phyloP scores from a whole-genome alignment of 2,329 filamentous ascomycete genomes.

The Teratosphaeriaceae sp. region DNA sequence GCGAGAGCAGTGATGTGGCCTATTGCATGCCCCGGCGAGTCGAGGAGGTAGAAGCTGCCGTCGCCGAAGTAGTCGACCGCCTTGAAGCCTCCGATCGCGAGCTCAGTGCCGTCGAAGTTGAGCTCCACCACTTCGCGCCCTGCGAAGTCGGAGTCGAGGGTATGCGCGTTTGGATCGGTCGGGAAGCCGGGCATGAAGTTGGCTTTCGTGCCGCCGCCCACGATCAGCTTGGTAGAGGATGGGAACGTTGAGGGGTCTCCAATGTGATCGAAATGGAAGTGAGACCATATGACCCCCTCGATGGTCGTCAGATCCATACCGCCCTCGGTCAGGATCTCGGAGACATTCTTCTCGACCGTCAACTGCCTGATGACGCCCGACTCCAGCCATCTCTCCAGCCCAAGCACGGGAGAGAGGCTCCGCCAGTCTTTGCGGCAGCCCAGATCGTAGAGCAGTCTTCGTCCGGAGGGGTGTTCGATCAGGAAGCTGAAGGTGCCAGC shows the following conservation, averaged over 20 bases:
- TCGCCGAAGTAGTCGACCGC: slow-evolving; percentile 48
- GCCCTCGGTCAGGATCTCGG: slow-evolving; percentile 30
- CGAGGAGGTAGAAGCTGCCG: slow-evolving; percentile 46
- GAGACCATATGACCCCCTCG: slow-evolving; percentile 26
- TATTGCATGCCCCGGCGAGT: slow-evolving; percentile 44
- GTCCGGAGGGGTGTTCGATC: slow-evolving; percentile 34
- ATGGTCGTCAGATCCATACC: slow-evolving; percentile 22
- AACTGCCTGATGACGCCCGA: slow-evolving; percentile 23
- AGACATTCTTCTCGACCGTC: slow-evolving; percentile 33
- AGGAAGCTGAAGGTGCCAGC: slow-evolving; percentile 30
- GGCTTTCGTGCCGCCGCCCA: slow-evolving; percentile 37
- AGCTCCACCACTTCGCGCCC: slow-evolving; percentile 26
- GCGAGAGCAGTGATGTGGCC: slow-evolving; percentile 43
- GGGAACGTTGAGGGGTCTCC: slow-evolving; percentile 37
- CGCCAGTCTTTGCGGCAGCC: slow-evolving; percentile 37
- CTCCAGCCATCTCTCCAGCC: slow-evolving; percentile 21
- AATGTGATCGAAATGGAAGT: slow-evolving; percentile 36
- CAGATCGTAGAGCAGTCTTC: slow-evolving; percentile 37
- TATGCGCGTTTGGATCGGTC: slow-evolving; percentile 26
- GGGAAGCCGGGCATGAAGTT: slow-evolving; percentile 37
- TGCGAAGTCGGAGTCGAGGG: slow-evolving; percentile 32
- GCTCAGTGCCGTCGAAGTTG: slow-evolving; percentile 19
- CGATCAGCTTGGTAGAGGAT: slow-evolving; percentile 31
- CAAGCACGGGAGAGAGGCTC: slow-evolving; percentile 25
- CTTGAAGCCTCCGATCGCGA: slow-evolving; percentile 35